A percentile compares a stretch with the other conserved stretches of the same genome.
These are phyloP conservation scores for Colletotrichum endophyticum DNA, from an alignment of 2,329 filamentous ascomycete genomes.

Conservation along the genomic window DNA sequence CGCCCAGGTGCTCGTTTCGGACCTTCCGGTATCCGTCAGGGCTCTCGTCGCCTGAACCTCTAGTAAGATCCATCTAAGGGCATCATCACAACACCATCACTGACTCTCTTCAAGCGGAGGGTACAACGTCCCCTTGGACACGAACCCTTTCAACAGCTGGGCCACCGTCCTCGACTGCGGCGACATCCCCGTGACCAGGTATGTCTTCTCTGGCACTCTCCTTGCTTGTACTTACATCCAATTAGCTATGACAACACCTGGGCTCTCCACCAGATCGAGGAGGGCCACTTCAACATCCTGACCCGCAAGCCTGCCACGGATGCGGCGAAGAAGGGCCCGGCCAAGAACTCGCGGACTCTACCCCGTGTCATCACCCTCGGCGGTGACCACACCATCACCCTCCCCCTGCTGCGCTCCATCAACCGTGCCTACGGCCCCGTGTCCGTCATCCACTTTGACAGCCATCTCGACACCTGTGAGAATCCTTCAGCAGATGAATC, in stretches of 20 bases:
- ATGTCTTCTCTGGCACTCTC: conserved; percentile 34
- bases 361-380: conserved; percentile 81
- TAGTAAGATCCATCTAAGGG: conserved; percentile 66
- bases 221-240: not conserved
- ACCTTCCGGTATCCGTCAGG: conserved; percentile 84
- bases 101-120: conserved; percentile 68
- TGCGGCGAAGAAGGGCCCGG: conserved; percentile 69
- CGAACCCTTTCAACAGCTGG: conserved; percentile 84
- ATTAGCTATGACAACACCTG: conserved; percentile 79
- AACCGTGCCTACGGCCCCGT: conserved; percentile 66
- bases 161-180: conserved; percentile 83
- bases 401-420: conserved; percentile 63
- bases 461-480: conserved; percentile 70
- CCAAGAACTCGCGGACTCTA: conserved; percentile 75
- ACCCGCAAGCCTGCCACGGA: conserved; percentile 74
- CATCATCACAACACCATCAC: conserved; percentile 21
- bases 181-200: conserved; percentile 86
- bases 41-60: conserved; percentile 83
- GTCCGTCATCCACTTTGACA: conserved; percentile 68
- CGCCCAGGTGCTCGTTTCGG: conserved; percentile 84
- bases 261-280: conserved; percentile 83
- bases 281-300: conserved; percentile 79
- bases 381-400: conserved; percentile 67
- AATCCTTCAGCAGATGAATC: conserved; percentile 17
- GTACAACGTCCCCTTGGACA: conserved; percentile 81